Conservation (phyloP, 2,329 filamentous ascomycete species). For the Boeremia lycopersici region DNA sequence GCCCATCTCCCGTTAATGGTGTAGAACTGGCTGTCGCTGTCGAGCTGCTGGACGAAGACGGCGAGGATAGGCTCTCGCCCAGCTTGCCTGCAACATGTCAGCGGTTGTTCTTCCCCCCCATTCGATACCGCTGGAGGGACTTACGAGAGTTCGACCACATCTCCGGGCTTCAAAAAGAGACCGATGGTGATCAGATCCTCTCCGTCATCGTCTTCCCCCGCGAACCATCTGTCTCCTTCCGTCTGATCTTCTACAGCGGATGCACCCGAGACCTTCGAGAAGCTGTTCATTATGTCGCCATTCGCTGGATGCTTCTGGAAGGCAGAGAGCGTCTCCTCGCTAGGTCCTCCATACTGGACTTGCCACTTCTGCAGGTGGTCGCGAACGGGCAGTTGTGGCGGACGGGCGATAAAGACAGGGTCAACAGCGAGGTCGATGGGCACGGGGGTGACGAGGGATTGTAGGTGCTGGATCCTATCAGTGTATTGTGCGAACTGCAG, state of each 20-base stretch:
- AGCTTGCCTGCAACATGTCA: constrained; percentile 21
- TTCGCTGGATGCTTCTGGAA: constrained; percentile 39
- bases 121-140: neutral
- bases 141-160: constrained; percentile 56
- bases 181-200: constrained; percentile 44
- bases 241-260: constrained; percentile 34
- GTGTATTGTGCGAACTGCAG: neutral
- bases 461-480: constrained; percentile 26
- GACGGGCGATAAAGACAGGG: constrained; percentile 21
- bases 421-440: constrained; percentile 11
- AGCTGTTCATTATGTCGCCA: constrained; percentile 31
- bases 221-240: constrained; percentile 26
- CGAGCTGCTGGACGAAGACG: constrained; percentile 55
- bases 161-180: constrained; percentile 51
- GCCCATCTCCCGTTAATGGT: constrained; percentile 58
- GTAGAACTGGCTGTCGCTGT: constrained; percentile 54
- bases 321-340: constrained; percentile 35
- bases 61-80: constrained; percentile 53
- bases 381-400: constrained; percentile 29
- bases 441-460: constrained; percentile 10
- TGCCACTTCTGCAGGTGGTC: constrained; percentile 52
- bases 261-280: constrained; percentile 29
- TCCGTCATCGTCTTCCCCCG: constrained; percentile 32
- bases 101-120: neutral
- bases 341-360: constrained; percentile 44